Base-by-base conservation (phyloP, 495 filamentous ascomycete species). In the Hypoxylon fragiforme region DNA sequence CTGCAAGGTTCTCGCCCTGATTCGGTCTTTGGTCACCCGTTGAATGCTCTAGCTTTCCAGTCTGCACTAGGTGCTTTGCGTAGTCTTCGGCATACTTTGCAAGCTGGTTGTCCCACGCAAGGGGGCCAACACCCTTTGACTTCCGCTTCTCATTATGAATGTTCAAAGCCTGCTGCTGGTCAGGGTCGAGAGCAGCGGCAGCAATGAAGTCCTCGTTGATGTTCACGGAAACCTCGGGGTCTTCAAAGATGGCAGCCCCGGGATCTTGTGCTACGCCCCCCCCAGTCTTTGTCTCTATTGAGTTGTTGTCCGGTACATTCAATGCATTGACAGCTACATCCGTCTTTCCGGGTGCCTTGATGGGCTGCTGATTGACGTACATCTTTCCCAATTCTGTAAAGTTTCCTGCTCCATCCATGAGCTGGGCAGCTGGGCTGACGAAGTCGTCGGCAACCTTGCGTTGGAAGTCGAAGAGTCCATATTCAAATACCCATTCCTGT, bases 381-480 rank as follows among this genome's bases (percentile, higher is more conserved):
- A 72, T 71, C 2, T 65, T 44, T 54, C 74, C 74, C 30, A 77
- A 60, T 7, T 61, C 54, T 13, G 65, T 77, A 26, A 78, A 73
- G 31, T 54, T 60, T 26, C 73, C 74, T 41, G 76, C 66, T 2
- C 46, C 31, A 24, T 75, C 69, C 74, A 78, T 78, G 47, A 78
- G 65, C 62, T 75, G 74, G 21, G 73, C 75, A 14, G 56, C 68
- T 0, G 72, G 72, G 55, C 75, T 76, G 19, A 78, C 74, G 50
- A 75, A 78, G 32, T 49, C 50, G 44, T 78, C 73, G 24, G 74
- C 72, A 18, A 65, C 50, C 15, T 73, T 62, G 20, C 63, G 51
- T 63, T 74, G 74, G 52, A 74, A 76, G 12, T 74, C 75, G 47
- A 77, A 78, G 14, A 75, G 72, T 2, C 67, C 70, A 53, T 78